Conservation (phyloP, 768 basidiomycete genomes). For the Tylopilus vinaceipallidus region DNA sequence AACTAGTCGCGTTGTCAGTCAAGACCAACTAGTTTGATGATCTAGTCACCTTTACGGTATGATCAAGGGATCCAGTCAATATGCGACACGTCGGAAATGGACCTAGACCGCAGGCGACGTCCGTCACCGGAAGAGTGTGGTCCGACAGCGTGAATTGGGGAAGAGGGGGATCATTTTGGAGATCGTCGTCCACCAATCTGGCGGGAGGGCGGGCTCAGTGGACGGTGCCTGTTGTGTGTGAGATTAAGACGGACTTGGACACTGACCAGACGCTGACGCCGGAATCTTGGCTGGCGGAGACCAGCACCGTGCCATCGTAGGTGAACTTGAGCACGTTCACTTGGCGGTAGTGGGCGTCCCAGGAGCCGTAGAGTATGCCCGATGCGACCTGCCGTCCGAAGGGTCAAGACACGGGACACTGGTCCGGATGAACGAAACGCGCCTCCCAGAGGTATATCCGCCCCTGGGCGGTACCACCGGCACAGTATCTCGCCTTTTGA, state of each 20-base stretch:
- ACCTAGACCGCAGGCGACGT: constrained; percentile 78
- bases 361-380: constrained; percentile 88
- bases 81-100: constrained; percentile 73
- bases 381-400: constrained; percentile 66
- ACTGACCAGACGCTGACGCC: constrained; percentile 87
- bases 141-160: constrained; percentile 83
- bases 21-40: constrained; percentile 11
- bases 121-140: constrained; percentile 88
- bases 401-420: constrained; percentile 12
- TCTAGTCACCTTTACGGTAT: constrained; percentile 78
- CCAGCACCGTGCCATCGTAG: constrained; percentile 70
- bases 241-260: constrained; percentile 58
- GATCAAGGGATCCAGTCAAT: constrained; percentile 82
- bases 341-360: constrained; percentile 95
- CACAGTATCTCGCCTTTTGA: constrained; percentile 70
- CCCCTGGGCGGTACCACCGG: constrained; percentile 85
- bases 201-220: constrained; percentile 4
- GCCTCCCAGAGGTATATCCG: constrained; percentile 97
- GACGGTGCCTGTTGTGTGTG: constrained; percentile 5
- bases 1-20: constrained; percentile 44
- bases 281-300: constrained; percentile 91
- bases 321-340: constrained; percentile 84
- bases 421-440: constrained; percentile 30
- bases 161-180: constrained; percentile 71
- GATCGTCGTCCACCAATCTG: constrained; percentile 74